phyloP scores from a whole-genome alignment of 2,329 filamentous ascomycete genomes.

The Hypoxylon sp. region DNA sequence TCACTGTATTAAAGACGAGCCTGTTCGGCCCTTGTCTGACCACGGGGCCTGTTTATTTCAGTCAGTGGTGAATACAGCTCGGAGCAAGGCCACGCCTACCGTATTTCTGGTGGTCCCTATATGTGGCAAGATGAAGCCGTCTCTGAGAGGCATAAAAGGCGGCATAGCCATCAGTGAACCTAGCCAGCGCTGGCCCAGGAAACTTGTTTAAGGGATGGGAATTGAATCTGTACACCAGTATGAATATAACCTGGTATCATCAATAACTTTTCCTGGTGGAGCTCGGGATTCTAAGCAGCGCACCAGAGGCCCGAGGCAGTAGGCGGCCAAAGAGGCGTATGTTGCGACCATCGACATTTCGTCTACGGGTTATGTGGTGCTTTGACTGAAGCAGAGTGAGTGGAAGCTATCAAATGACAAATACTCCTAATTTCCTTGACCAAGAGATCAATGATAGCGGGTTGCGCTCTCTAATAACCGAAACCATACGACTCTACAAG shows the following conservation, averaged over 20 bases:
- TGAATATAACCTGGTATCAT: slow-evolving; percentile 1
- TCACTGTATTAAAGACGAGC: slow-evolving; percentile 36
- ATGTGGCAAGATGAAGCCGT: slow-evolving; percentile 29
- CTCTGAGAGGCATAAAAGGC: slow-evolving; percentile 25
- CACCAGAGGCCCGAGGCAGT: neutral
- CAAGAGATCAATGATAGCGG: neutral
- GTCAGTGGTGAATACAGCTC: neutral
- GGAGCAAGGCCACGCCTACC: neutral
- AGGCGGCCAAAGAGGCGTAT: neutral
- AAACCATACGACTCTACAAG: too few relatives aligned
- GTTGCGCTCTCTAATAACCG: too few relatives aligned
- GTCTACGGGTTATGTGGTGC: neutral
- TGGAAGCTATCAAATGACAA: neutral
- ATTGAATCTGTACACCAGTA: slow-evolving; percentile 11
- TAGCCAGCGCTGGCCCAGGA: slow-evolving; percentile 26
- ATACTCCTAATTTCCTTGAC: neutral
- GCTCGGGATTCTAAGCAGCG: neutral
- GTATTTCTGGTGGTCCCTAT: slow-evolving; percentile 27
- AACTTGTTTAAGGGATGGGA: slow-evolving; percentile 31
- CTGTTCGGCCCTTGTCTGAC: slow-evolving; percentile 29
- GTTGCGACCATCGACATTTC: neutral
- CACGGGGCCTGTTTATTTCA: slow-evolving; percentile 21
- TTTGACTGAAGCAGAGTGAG: neutral
- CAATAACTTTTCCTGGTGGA: neutral
- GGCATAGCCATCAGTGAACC: slow-evolving; percentile 32